Conservation (phyloP, 208 protist genomes). For the Angomonas desouzai region DNA sequence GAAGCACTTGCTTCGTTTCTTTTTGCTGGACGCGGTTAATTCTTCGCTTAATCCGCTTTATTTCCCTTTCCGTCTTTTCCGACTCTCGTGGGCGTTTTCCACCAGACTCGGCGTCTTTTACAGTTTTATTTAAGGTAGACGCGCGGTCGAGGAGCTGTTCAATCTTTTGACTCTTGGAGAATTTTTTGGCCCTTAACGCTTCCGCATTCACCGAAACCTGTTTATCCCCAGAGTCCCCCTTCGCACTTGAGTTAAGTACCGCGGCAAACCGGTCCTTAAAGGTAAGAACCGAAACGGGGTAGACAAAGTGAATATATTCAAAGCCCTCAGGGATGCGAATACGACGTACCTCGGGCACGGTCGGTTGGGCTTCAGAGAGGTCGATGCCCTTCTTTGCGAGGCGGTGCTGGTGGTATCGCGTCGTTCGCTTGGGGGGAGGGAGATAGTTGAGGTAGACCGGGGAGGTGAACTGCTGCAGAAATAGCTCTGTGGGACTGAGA, state of each 20-base stretch:
- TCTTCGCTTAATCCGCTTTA: conserved; percentile 5
- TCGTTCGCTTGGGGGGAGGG: conserved; percentile 42
- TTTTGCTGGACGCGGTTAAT: conserved; percentile 1
- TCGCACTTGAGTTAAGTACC: background rate
- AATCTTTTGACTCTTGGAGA: background rate
- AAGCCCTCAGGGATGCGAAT: conserved; percentile 33
- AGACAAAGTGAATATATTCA: conserved; percentile 26
- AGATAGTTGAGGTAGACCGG: conserved; percentile 78
- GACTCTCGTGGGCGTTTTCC: background rate
- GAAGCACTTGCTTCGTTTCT: background rate
- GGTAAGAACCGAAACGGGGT: conserved; percentile 22
- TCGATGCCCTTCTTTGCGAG: conserved; percentile 29
- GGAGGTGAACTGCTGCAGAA: conserved; percentile 65
- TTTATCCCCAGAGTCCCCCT: background rate
- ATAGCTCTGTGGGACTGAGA: conserved; percentile 67
- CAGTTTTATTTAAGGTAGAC: background rate
- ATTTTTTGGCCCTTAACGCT: background rate
- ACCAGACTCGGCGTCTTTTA: background rate
- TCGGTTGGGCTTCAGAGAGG: conserved; percentile 25
- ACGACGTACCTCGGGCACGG: conserved; percentile 45
- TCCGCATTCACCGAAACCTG: background rate
- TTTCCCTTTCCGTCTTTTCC: conserved; percentile 10
- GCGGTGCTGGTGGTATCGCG: conserved; percentile 77
- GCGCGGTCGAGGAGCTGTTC: background rate
- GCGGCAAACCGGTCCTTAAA: conserved; percentile 24